phyloP scores from a whole-genome alignment of 306 rosid genomes.

The Fragaria ananassa region DNA sequence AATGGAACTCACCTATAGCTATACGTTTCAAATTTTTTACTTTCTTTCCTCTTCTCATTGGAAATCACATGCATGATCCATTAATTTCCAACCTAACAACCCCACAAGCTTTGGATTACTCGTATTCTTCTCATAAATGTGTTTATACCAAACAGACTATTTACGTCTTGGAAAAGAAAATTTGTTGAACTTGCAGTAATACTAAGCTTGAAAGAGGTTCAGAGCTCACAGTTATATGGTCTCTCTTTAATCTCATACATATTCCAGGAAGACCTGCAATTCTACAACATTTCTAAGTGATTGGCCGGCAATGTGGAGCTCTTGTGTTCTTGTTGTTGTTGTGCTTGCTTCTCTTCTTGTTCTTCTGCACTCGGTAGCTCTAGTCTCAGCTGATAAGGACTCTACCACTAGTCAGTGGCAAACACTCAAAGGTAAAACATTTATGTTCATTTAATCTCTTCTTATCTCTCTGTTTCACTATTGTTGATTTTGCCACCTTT shows the following conservation, averaged over 20 bases:
- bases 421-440: conserved; percentile 56
- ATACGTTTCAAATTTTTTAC: background rate
- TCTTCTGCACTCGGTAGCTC: conserved; percentile 30
- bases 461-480: background rate
- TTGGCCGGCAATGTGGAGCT: conserved; percentile 55
- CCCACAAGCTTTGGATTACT: background rate
- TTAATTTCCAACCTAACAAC: background rate
- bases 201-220: conserved; percentile 23
- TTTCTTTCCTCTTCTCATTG: background rate
- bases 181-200: background rate
- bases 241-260: conserved; percentile 20
- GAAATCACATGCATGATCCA: background rate
- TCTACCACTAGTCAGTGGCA: conserved; percentile 49
- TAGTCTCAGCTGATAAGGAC: conserved; percentile 65
- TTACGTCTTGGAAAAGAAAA: background rate
- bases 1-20: background rate
- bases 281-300: conserved; percentile 13
- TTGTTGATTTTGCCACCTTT: background rate
- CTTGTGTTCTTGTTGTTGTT: conserved; percentile 32
- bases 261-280: conserved; percentile 13
- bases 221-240: conserved; percentile 13
- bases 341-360: conserved; percentile 36
- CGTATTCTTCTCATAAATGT: background rate
- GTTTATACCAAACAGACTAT: background rate
- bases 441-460: background rate